Percentiles rank a stretch among this genome's conserved stretches.
phyloP scores from a whole-genome alignment of 2,329 filamentous ascomycete species.

The Bipolaris sorokiniana region DNA sequence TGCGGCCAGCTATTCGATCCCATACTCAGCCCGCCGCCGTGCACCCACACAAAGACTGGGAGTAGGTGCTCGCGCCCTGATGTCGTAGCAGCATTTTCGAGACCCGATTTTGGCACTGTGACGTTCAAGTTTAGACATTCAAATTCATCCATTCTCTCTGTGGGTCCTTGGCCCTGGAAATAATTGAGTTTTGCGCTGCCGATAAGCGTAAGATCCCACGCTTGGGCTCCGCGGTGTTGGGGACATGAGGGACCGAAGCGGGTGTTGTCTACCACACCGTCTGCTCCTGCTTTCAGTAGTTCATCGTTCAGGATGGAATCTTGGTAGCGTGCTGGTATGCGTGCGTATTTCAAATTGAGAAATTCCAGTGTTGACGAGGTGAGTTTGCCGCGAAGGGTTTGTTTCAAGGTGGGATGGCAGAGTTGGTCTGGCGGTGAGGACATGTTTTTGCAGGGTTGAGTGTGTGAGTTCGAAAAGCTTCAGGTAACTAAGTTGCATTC shows the following conservation, averaged over 20 bases:
- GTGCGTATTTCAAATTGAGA: constrained; percentile 46
- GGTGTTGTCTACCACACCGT: constrained; percentile 40
- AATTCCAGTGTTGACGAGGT: constrained; percentile 37
- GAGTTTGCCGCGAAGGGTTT: constrained; percentile 27
- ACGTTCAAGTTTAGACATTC: constrained; percentile 46
- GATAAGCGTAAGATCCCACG: constrained; percentile 35
- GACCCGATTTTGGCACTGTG: constrained; percentile 35
- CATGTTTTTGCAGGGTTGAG: neutral
- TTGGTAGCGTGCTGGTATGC: constrained; percentile 42
- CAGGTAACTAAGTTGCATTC: neutral
- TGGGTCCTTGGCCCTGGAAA: constrained; percentile 22
- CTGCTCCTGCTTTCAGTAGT: constrained; percentile 7
- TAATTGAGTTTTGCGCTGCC: constrained; percentile 25
- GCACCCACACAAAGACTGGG: constrained; percentile 61
- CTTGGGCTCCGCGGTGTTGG: constrained; percentile 40
- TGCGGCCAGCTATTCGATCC: constrained; percentile 62
- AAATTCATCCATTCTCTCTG: constrained; percentile 42
- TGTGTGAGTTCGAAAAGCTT: neutral
- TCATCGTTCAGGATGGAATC: constrained; percentile 32
- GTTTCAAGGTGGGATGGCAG: constrained; percentile 21
- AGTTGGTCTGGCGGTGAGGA: constrained; percentile 4
- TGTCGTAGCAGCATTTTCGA: neutral
- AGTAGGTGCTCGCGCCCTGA: constrained; percentile 29
- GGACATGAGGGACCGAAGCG: constrained; percentile 48
- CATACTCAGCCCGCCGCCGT: constrained; percentile 59